Evolutionary conservation across 2,329 filamentous ascomycete genomes (phyloP).

Genomic region (Pseudopithomyces chartarum): DNA sequence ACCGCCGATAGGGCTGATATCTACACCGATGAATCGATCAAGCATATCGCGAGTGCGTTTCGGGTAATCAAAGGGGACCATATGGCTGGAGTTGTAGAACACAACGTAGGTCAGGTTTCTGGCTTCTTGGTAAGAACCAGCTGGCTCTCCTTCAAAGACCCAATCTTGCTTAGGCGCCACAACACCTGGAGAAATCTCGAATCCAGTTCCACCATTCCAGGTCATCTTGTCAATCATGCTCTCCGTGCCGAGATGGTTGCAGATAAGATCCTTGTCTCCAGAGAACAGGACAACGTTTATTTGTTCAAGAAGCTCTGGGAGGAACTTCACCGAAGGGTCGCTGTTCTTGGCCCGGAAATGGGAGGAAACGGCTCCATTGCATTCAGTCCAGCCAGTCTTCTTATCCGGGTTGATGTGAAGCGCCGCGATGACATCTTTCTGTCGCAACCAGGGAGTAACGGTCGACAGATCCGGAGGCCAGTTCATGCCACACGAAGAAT

Average conservation of each 20-base stretch:
- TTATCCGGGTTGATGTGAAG: slow-evolving; percentile 84
- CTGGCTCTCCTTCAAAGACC: slow-evolving; percentile 86
- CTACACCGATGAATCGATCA: slow-evolving; percentile 91
- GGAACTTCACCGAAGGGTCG: slow-evolving; percentile 70
- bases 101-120: slow-evolving; percentile 94
- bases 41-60: slow-evolving; percentile 92
- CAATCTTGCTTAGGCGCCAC: slow-evolving; percentile 92
- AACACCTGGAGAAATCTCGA: slow-evolving; percentile 83
- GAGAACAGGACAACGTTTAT: slow-evolving; percentile 87
- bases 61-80: slow-evolving; percentile 95
- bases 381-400: slow-evolving; percentile 89
- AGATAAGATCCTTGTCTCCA: slow-evolving; percentile 91
- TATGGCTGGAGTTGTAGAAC: slow-evolving; percentile 95
- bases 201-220: slow-evolving; percentile 91
- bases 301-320: slow-evolving; percentile 78
- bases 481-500: slow-evolving; percentile 89
- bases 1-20: slow-evolving; percentile 87
- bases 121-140: slow-evolving; percentile 92
- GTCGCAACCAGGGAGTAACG: slow-evolving; percentile 84
- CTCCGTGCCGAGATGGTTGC: slow-evolving; percentile 95
- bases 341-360: slow-evolving; percentile 75
- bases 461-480: slow-evolving; percentile 87
- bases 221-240: slow-evolving; percentile 85
- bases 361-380: slow-evolving; percentile 75
- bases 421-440: slow-evolving; percentile 76